Conservation (phyloP, 345 rosid species). For the Lenwebbia sp. region DNA sequence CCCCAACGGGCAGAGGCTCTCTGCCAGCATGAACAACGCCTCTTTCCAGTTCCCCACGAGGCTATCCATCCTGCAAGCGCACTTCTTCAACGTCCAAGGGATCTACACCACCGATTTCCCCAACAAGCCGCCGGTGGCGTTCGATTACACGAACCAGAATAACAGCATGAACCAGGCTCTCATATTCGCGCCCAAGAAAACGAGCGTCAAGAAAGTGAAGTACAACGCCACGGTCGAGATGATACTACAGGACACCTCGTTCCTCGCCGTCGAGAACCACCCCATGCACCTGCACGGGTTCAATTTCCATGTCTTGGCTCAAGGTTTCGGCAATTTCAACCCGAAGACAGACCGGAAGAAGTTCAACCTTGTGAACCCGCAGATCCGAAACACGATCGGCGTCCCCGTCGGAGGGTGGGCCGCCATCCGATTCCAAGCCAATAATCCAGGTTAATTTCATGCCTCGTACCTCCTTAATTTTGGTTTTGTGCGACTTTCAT, state of each 20-base stretch:
- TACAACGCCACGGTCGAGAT: conserved; percentile 69
- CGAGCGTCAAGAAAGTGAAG: conserved; percentile 51
- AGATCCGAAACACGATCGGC: conserved; percentile 60
- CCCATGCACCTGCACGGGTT: conserved; percentile 88
- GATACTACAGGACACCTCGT: conserved; percentile 64
- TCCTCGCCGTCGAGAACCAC: conserved; percentile 54
- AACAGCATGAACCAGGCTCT: conserved; percentile 14
- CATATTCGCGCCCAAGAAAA: conserved; percentile 41
- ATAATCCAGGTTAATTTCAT: conserved; percentile 62
- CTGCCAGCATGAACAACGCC: conserved; percentile 77
- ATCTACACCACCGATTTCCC: conserved; percentile 74
- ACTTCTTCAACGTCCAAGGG: conserved; percentile 35
- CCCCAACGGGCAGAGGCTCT: conserved; percentile 11
- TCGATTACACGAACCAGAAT: conserved; percentile 52
- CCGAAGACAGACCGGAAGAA: conserved; percentile 25
- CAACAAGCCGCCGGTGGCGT: conserved; percentile 38
- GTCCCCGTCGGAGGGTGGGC: conserved; percentile 95
- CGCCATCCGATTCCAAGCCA: conserved; percentile 62
- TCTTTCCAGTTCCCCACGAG: conserved; percentile 46
- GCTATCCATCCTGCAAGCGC: conserved; percentile 58
- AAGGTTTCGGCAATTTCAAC: conserved; percentile 84
- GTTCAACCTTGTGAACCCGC: conserved; percentile 59
- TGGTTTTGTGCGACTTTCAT: neutral
- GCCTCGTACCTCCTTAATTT: neutral
- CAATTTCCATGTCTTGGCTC: conserved; percentile 80